Base-by-base conservation (phyloP, 805 yeast genomes). In the Saccharomycopsis malanga region DNA sequence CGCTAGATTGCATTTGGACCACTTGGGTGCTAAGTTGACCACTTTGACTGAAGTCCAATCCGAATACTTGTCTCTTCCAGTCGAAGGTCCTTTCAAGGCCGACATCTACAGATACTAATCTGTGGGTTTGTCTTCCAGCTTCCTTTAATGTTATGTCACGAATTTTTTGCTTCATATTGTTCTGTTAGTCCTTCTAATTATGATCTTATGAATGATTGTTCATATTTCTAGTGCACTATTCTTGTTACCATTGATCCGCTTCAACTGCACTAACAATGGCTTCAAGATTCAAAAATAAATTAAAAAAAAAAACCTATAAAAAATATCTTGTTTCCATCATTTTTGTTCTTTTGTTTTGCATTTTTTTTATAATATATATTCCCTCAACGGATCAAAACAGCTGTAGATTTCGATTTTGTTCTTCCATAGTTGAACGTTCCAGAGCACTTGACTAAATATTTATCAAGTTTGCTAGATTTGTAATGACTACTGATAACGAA, bases 21-120 rank as follows among this genome's bases (percentile, higher is more conserved):
- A 93, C 76, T 80, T 91, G 66, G 95, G 93, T 70, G 98, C 81
- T 61, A 80, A 77, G 69, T 82, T 91, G 67, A 76, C 95, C 61
- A 71, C 71, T 57, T 82, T 91, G 67, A 68, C 88, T 57, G 57
- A 70, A 46, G 87, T 68, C 59, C 98, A 91, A 80, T 78, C 96
- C 61, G 96, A 88, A 59, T 91, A 91, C 83, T 82, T 91, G 68
- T 89, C 91, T 65, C 72, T 93, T 60, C 91, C 96, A 64, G 67
- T 68, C 62, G 84, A 82, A 69, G 98, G 98, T 77, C 98, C 98
- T 62, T 91, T 63, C 95, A 91, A 91, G 83, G 83, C 95, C 64
- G 97, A 91, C 62, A 86, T 83, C 76, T 91, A 91, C 94, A 86
- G 97, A 77, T 91, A 91, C 77, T 91, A 87, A 73, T 58, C 48